These are phyloP conservation scores for Leptodontidium sp. DNA, from an alignment of 2,329 filamentous ascomycete genomes.

Conservation along the genomic window DNA sequence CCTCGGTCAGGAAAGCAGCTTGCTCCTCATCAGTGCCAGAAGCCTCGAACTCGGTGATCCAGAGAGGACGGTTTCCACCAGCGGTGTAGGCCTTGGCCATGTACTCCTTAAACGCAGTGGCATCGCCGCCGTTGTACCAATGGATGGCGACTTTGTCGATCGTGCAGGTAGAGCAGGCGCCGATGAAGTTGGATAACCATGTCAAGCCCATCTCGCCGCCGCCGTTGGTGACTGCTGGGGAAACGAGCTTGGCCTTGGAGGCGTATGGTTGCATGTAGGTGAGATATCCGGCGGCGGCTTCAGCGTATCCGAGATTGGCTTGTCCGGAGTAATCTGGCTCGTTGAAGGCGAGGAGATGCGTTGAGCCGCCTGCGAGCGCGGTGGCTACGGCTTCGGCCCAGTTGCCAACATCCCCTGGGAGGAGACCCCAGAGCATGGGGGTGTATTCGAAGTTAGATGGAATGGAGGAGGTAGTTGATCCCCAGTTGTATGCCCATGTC, in stretches of 20 bases:
- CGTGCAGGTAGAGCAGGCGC: conserved; percentile 51
- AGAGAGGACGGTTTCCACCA: conserved; percentile 51
- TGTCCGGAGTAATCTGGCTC: conserved; percentile 71
- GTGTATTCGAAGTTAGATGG: conserved; percentile 63
- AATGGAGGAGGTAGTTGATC: conserved; percentile 49
- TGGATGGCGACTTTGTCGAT: conserved; percentile 57
- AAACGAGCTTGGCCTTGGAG: conserved; percentile 53
- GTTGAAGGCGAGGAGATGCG: conserved; percentile 73
- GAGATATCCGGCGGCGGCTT: conserved; percentile 51
- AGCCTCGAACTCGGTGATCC: conserved; percentile 56
- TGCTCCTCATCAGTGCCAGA: conserved; percentile 45
- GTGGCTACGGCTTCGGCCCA: conserved; percentile 61
- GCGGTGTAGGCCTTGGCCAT: conserved; percentile 50
- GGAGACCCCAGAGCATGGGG: conserved; percentile 71
- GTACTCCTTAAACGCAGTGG: conserved; percentile 53
- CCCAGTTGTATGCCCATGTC: conserved; percentile 77
- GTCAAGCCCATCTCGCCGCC: conserved; percentile 50
- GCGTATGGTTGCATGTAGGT: conserved; percentile 55
- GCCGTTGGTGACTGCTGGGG: conserved; percentile 58
- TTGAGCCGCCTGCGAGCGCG: conserved; percentile 62
- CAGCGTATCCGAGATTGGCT: conserved; percentile 54
- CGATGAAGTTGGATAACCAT: conserved; percentile 55
- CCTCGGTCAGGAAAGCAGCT: conserved; percentile 51
- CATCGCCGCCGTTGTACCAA: conserved; percentile 53
- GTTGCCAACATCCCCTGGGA: conserved; percentile 51